A percentile compares a stretch with the other conserved stretches of the same genome.
phyloP scores from a whole-genome alignment of 176 grass and related monocot species.

The Pontederia crassipes region DNA sequence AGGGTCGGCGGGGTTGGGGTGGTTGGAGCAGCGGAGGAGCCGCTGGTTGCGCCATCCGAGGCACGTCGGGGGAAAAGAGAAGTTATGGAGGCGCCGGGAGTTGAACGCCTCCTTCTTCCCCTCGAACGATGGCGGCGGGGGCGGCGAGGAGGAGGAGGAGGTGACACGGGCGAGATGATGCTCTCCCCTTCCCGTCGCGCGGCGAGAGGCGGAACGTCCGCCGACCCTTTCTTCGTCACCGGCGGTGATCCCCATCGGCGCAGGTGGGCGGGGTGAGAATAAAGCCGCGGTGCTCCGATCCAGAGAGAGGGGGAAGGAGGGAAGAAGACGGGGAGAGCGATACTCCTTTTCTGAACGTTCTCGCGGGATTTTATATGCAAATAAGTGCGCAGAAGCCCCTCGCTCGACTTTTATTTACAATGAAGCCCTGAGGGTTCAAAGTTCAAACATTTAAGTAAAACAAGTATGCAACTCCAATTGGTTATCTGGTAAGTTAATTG shows the following conservation, averaged over 20 bases:
- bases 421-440: no score
- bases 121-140: background rate
- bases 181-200: background rate
- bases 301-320: background rate
- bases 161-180: background rate
- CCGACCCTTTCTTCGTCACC: background rate
- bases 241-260: background rate
- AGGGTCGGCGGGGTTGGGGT: background rate
- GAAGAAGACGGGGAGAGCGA: background rate
- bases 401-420: no score
- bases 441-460: no score
- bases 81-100: constrained; percentile 11
- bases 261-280: background rate
- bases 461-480: no score
- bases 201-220: background rate
- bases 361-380: no score
- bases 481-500: no score
- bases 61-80: constrained; percentile 3
- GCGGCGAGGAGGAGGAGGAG: background rate
- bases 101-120: background rate
- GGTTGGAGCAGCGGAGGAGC: constrained; percentile 10
- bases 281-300: background rate
- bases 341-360: constrained; percentile 1
- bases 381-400: no score
- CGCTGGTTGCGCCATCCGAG: constrained; percentile 8